Percentiles rank a stretch among this genome's conserved stretches.
phyloP scores from a whole-genome alignment of 2,329 filamentous ascomycete species.

The Penicillium sp. region DNA sequence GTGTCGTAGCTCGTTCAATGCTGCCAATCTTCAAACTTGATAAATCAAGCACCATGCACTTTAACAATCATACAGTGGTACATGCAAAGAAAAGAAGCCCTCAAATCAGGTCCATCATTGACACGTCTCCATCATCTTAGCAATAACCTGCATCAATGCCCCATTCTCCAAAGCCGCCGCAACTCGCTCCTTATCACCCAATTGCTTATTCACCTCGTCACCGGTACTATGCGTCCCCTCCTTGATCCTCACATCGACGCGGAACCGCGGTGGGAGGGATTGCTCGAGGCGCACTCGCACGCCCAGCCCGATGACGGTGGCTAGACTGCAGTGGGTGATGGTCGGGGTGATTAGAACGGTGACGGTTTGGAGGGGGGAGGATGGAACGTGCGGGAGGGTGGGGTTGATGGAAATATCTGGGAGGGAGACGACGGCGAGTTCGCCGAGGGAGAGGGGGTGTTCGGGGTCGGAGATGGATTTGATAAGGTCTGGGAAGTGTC shows the following conservation, averaged over 20 bases:
- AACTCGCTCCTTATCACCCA: constrained; percentile 94
- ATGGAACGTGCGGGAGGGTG: constrained; percentile 59
- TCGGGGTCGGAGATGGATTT: constrained; percentile 95
- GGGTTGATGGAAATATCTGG: constrained; percentile 82
- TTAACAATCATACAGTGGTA: background rate
- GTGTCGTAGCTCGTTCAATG: background rate
- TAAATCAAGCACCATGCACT: background rate
- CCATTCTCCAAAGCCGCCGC: constrained; percentile 94
- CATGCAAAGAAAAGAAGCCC: background rate
- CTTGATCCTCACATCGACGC: constrained; percentile 91
- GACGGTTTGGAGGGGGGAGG: constrained; percentile 69
- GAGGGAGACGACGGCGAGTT: constrained; percentile 93
- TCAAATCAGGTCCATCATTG: constrained; percentile 48
- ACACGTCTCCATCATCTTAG: constrained; percentile 92
- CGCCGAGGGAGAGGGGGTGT: constrained; percentile 90
- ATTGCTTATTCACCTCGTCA: constrained; percentile 94
- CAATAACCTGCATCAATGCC: constrained; percentile 80
- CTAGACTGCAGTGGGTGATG: constrained; percentile 93
- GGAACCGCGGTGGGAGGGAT: constrained; percentile 84
- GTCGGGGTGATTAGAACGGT: constrained; percentile 91
- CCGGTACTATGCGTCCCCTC: constrained; percentile 94
- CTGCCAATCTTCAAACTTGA: background rate
- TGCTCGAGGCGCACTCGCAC: constrained; percentile 90
- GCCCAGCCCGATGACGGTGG: constrained; percentile 92
- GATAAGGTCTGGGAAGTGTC: constrained; percentile 70